Percentiles rank a stretch among this genome's conserved stretches.
These are phyloP conservation scores for Stropharia rugosoannulata DNA, from an alignment of 768 basidiomycete genomes.

Conservation along the genomic window DNA sequence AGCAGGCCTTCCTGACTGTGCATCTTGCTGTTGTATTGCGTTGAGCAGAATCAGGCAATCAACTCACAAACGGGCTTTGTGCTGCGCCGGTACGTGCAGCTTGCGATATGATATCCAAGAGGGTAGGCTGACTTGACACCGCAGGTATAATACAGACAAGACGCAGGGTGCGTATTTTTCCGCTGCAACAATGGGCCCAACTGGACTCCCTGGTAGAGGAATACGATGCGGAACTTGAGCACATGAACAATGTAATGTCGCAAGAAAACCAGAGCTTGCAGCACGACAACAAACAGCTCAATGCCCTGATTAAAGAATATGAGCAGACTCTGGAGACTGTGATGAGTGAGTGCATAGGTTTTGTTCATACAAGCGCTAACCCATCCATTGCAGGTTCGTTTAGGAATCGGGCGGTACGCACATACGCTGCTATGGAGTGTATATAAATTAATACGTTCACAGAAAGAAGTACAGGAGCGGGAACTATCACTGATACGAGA, in stretches of 20 bases:
- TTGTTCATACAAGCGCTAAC: constrained; percentile 2
- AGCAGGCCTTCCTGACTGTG: background rate
- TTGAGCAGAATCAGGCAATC: constrained; percentile 72
- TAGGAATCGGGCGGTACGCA: constrained; percentile 84
- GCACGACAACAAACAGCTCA: constrained; percentile 96
- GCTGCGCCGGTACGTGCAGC: constrained; percentile 60
- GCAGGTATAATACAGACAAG: constrained; percentile 87
- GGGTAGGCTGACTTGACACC: constrained; percentile 5
- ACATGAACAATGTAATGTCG: constrained; percentile 77
- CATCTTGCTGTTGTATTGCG: background rate
- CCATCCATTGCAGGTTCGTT: constrained; percentile 48
- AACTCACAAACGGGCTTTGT: constrained; percentile 94
- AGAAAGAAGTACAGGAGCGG: constrained; percentile 93
- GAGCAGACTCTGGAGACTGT: constrained; percentile 94
- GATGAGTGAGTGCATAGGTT: constrained; percentile 59
- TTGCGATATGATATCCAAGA: background rate
- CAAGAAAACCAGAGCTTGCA: constrained; percentile 83
- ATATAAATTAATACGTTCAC: constrained; percentile 9
- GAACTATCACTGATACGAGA: constrained; percentile 88
- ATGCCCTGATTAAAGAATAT: constrained; percentile 89
- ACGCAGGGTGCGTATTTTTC: constrained; percentile 56
- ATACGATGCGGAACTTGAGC: constrained; percentile 87
- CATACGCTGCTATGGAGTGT: background rate
- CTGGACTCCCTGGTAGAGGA: constrained; percentile 53
- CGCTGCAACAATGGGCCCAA: background rate